Percentiles rank a stretch among this genome's conserved stretches.
Evolutionary conservation across 129 eudicot genomes (phyloP).

Genomic region (Kitagawia praeruptora): DNA sequence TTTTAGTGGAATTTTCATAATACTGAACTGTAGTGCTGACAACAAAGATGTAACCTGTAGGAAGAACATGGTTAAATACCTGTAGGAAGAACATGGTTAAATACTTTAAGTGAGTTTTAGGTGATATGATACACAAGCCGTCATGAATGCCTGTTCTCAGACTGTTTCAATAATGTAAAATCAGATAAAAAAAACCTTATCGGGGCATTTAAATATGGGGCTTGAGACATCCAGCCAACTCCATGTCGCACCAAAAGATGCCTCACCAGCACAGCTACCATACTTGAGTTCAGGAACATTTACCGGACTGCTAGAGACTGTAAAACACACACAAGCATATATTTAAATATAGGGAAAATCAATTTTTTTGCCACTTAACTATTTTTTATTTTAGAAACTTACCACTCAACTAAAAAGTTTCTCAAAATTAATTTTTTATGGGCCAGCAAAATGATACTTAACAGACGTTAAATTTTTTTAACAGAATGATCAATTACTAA

Average conservation of each 20-base stretch:
- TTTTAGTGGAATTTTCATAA: conserved; percentile 65
- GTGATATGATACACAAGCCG: background rate
- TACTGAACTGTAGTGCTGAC: conserved; percentile 49
- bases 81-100: conserved; percentile 24
- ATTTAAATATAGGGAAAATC: background rate
- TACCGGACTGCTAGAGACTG: conserved; percentile 79
- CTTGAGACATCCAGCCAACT: conserved; percentile 66
- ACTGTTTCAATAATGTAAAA: background rate
- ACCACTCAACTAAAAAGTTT: too few relatives aligned
- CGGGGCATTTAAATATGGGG: conserved; percentile 57
- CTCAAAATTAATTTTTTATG: too few relatives aligned
- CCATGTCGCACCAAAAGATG: conserved; percentile 50
- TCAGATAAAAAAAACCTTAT: conserved; percentile 35
- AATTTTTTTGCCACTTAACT: too few relatives aligned
- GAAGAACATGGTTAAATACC: conserved; percentile 29
- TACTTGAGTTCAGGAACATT: conserved; percentile 76
- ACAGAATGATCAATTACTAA: too few relatives aligned
- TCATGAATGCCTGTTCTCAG: background rate
- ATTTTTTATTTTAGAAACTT: too few relatives aligned
- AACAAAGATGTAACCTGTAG: conserved; percentile 60
- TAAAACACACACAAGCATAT: background rate
- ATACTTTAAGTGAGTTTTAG: background rate
- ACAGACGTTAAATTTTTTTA: too few relatives aligned
- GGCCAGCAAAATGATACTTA: too few relatives aligned
- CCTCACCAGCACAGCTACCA: conserved; percentile 41